Evolutionary conservation across 495 filamentous ascomycete species (phyloP), one percentile per base, ranked within the genome.

Genomic region (Penicillium dipodomyicola): DNA sequence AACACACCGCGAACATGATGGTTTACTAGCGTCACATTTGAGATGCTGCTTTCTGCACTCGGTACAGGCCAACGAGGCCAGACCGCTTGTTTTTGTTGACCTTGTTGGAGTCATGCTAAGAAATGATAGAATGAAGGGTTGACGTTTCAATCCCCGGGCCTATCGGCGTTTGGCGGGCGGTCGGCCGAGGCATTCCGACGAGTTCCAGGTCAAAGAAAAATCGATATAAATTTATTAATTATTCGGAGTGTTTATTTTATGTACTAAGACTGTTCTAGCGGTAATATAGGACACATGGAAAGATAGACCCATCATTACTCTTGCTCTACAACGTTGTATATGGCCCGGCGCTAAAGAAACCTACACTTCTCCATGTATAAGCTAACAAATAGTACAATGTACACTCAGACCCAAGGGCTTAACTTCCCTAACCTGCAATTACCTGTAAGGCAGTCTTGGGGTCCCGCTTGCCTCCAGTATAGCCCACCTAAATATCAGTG

Each of bases 11-110:
- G 72, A 68, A 53, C 73, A 76, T 10, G 68, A 64, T 7, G 73
- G 73, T 29, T 60, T 69, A 14, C 60, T 62, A 4, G 67, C 72
- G 19, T 77, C 72, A 44, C 74, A 77, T 63, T 76, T 76, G 17
- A 77, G 58, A 58, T 77, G 74, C 25, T 77, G 72, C 49, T 74
- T 74, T 17, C 74, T 65, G 63, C 74, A 77, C 47, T 73, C 72
- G 2, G 70, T 74, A 42, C 74, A 77, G n/a, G 74, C 74, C 9
- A 77, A 60, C 5, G 73, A 67, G 25, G 56, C 63, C 30, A 68
- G 49, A 7, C 65, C 65, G 49, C 49, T 68, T 32, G 58, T 44
- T 42, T 66, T 68, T 3, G 65, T 64, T n/a, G 35, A 39, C n/a
- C 35, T 39, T 33, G 52, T 54, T 7, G 59, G 56, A 22, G 62